Conservation (phyloP, 768 basidiomycete species). For the Sarcodon sp. region DNA sequence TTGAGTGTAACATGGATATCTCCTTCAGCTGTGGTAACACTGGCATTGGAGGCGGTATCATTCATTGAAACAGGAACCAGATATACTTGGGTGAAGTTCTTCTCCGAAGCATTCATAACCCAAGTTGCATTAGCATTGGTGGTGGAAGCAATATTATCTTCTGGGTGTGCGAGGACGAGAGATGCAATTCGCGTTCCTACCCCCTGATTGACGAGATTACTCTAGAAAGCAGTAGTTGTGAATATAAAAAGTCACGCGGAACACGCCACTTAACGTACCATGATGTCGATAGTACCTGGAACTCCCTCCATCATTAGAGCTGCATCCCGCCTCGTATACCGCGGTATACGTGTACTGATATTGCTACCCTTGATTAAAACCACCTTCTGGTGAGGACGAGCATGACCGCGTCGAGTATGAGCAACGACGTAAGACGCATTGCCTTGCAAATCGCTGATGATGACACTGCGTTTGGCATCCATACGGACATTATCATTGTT, state of each 20-base stretch:
- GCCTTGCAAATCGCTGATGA: conserved; percentile 7
- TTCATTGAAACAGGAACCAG: conserved; percentile 8
- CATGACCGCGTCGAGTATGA: conserved; percentile 7
- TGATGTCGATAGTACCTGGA: conserved; percentile 33
- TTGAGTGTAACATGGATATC: conserved; percentile 26
- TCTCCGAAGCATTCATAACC: conserved; percentile 18
- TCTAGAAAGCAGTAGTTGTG: conserved; percentile 12
- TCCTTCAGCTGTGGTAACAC: conserved; percentile 7
- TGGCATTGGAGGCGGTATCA: conserved; percentile 8
- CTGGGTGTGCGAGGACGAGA: conserved; percentile 19
- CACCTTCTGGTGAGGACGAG: conserved; percentile 8
- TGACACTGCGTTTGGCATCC: background rate
- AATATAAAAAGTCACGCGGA: conserved; percentile 3
- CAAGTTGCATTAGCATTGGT: conserved; percentile 8
- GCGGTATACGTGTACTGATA: background rate
- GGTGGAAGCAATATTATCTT: conserved; percentile 9
- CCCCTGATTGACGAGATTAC: conserved; percentile 19
- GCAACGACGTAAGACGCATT: conserved; percentile 10
- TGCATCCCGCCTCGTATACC: conserved; percentile 4
- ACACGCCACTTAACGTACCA: conserved; percentile 20
- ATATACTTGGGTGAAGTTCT: conserved; percentile 16
- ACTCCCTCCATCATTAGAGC: conserved; percentile 11
- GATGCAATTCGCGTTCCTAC: conserved; percentile 24
- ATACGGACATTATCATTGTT: conserved; percentile 6
- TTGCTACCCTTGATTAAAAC: conserved; percentile 11